Percentiles rank a stretch among this genome's conserved stretches.
phyloP scores from a whole-genome alignment of 768 basidiomycete species.

The Ephemerocybe angulata region DNA sequence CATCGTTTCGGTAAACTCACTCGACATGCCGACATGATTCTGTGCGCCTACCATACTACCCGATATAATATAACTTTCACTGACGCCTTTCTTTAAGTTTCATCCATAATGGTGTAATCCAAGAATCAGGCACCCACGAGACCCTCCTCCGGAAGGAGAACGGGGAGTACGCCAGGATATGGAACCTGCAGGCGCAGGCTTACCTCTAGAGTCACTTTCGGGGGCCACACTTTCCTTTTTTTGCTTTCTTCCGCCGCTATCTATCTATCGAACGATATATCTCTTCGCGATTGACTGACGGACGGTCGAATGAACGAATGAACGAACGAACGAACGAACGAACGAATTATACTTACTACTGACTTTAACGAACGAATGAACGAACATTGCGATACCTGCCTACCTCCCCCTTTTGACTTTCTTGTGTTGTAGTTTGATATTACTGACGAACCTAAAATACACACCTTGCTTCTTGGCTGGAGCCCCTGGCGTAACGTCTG shows the following conservation, averaged over 20 bases:
- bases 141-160: slow-evolving; percentile 42
- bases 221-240: no score
- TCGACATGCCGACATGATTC: slow-evolving; percentile 64
- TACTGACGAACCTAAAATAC: neutral
- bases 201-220: slow-evolving; percentile 54
- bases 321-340: neutral
- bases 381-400: neutral
- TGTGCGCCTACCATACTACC: slow-evolving; percentile 37
- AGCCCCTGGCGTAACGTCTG: neutral
- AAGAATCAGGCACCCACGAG: slow-evolving; percentile 68
- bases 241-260: no score
- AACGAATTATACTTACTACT: neutral
- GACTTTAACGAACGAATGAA: neutral
- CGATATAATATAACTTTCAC: no score
- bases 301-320: no score
- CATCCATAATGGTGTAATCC: slow-evolving; percentile 57
- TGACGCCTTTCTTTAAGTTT: no score
- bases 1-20: slow-evolving; percentile 72
- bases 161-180: slow-evolving; percentile 70
- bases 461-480: neutral
- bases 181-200: slow-evolving; percentile 69
- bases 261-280: no score
- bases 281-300: no score
- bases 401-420: neutral
- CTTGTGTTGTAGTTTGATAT: neutral